Evolutionary conservation across 495 filamentous ascomycete genomes (phyloP), one percentile per base, ranked within the genome.

Genomic region (Hyaloscypha bicolor): DNA sequence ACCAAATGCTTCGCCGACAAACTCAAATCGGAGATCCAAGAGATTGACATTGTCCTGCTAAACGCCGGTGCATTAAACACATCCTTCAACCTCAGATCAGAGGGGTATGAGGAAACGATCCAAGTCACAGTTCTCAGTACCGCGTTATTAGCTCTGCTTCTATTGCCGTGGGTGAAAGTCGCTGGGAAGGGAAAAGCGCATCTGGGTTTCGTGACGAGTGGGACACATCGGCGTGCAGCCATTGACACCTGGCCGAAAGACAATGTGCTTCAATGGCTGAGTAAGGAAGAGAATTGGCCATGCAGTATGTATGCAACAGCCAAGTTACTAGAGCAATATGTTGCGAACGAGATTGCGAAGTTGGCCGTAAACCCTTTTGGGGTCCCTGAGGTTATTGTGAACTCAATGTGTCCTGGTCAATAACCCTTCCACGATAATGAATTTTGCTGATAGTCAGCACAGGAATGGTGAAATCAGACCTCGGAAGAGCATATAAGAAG

Each of bases 281-380:
- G 62, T 67, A 62, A 75, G 16, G 52, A 73, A 52, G 70, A 75
- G 59, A 75, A 77, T 66, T 78, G 65, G 63, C 72, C 67, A 16
- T 39, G 37, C 11, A 64, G 39, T 19, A 69, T 60, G 12, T 79
- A 76, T 63, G 67, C 53, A 31, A 59, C 71, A 4, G 79, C 74
- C 53, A 83, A 84, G 70, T 63, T 83, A 9, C 61, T 84, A 64
- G 75, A 66, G 33, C 74, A 79, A 33, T 78, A 78, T 30, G 73
- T 68, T 35, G 65, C 75, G 9, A 72, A 74, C 39, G 74, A 81
- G 48, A 64, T 81, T 32, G 75, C 76, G 9, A 71, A 69, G 51
- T 62, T 77, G 37, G 72, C 73, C 12, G 29, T 69, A n/a, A 70
- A 68, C 8, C 25, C 59, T 4, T 68, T 74, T 32, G 72, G 76